Base-by-base conservation (phyloP, 306 rosid species). In the Glycine tomentella region DNA sequence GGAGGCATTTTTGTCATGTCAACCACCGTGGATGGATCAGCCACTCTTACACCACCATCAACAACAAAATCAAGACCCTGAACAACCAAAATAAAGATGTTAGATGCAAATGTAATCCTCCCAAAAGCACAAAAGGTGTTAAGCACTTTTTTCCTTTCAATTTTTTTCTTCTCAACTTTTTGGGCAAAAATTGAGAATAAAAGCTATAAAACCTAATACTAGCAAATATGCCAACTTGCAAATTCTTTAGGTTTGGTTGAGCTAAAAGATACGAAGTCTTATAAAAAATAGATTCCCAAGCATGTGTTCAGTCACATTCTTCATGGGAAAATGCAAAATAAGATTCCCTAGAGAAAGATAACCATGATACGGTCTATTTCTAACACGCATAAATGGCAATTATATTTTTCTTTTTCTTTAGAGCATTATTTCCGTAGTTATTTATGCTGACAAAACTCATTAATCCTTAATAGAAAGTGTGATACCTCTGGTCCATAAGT, bases 41-140 rank as follows among this genome's bases (percentile, higher is more conserved):
- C 99, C 81, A 95, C 86, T 86, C 99, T 89, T 55, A 91, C 72
- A 59, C 97, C 97, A 14, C 95, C 97, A 88, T 91, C 94, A 65
- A 95, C 90, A 78, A 95, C 93, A 84, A 95, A 93, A 92, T 95
- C 97, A 81, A 95, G 97, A 84, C 99, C 99, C 99, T 95, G 69
- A 51, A 81, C 79, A 76, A 80, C 72, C 79, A 13, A 74, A 77
- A 48, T 72, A 64, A 64, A 63, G 42, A 44, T 67, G n/a, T 78
- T 73, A 63, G 31, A 4, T 16, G 36, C 3, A 72, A 25, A 76
- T 25, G n/a, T 17, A 46, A 4, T 2, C 49, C 56, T 11, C 59
- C 46, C 3, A 38, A 38, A 38, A 38, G 44, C 2, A 3, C 62
- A 74, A 72, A 57, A 74, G 14, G 57, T 59, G 15, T 79, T 36